Evolutionary conservation across 345 rosid genomes (phyloP).

Genomic region (Boechera retrofracta): DNA sequence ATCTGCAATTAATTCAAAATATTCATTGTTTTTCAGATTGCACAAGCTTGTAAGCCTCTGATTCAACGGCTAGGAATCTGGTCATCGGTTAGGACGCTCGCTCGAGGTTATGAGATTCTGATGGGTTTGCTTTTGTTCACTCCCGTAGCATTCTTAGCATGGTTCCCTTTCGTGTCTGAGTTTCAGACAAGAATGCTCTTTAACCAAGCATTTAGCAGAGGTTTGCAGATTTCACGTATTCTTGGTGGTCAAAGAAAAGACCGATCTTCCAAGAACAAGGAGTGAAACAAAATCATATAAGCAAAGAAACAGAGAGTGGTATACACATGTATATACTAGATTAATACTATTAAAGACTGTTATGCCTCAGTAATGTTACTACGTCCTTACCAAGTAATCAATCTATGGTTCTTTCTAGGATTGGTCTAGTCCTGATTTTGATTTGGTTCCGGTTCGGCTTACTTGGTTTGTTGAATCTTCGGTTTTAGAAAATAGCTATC

Average conservation of each 20-base stretch:
- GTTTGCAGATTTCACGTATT: conserved; percentile 87
- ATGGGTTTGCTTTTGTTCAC: conserved; percentile 83
- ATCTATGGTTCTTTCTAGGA: not conserved
- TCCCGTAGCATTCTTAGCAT: conserved; percentile 84
- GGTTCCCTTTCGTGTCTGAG: conserved; percentile 92
- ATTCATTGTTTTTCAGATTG: conserved; percentile 51
- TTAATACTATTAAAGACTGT: not conserved
- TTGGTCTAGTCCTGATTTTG: not conserved
- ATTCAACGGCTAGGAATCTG: conserved; percentile 64
- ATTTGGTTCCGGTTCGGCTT: not conserved
- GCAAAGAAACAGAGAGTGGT: conserved; percentile 1
- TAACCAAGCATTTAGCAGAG: conserved; percentile 96
- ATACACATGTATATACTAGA: not conserved
- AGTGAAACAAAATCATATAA: conserved; percentile 38
- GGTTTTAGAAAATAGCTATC: not conserved
- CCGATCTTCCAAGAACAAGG: conserved; percentile 62
- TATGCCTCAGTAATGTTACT: not conserved
- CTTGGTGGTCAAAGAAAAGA: conserved; percentile 81
- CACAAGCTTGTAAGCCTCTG: conserved; percentile 80
- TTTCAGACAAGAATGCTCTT: conserved; percentile 92
- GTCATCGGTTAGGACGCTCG: conserved; percentile 72
- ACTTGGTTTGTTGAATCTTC: not conserved
- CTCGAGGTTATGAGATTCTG: conserved; percentile 72
- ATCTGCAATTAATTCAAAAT: not conserved
- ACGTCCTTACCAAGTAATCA: conserved; percentile 21